Evolutionary conservation across 441 rosid species (phyloP).

Genomic region (Erodium moschatum): DNA sequence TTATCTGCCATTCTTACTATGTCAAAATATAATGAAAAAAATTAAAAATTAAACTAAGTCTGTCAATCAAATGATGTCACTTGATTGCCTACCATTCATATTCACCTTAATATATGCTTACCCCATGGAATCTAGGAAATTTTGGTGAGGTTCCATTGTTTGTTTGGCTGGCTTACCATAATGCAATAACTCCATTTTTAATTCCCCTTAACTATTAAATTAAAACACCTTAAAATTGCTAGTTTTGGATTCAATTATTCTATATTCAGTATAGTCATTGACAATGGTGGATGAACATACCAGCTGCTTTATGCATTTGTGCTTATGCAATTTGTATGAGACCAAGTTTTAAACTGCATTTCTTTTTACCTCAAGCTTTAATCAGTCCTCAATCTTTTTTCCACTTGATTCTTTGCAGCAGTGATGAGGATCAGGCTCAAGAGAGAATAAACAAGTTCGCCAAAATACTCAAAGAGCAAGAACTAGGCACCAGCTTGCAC

Average conservation of each 20-base stretch:
- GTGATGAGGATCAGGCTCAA: constrained; percentile 99
- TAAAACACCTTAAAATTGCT: background rate
- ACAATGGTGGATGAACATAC: background rate
- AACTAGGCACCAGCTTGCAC: constrained; percentile 60
- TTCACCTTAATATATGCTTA: background rate
- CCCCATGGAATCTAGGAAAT: background rate
- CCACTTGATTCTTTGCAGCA: constrained; percentile 45
- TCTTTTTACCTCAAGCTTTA: background rate
- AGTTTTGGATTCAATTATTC: background rate
- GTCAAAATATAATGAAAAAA: no score
- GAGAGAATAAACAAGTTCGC: constrained; percentile 88
- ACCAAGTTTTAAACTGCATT: background rate
- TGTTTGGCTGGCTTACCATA: background rate
- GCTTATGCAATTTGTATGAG: background rate
- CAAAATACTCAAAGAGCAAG: constrained; percentile 83
- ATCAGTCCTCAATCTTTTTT: constrained; percentile 11
- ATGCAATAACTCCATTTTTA: background rate
- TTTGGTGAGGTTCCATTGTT: background rate
- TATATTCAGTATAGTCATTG: constrained; percentile 7
- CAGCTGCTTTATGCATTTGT: background rate
- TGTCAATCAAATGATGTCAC: background rate
- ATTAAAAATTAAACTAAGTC: background rate
- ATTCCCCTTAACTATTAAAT: background rate
- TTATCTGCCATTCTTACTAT: constrained; percentile 12
- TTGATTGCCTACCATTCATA: background rate